Conservation (phyloP, 257 asterid species). For the Capsicum pubescens region DNA sequence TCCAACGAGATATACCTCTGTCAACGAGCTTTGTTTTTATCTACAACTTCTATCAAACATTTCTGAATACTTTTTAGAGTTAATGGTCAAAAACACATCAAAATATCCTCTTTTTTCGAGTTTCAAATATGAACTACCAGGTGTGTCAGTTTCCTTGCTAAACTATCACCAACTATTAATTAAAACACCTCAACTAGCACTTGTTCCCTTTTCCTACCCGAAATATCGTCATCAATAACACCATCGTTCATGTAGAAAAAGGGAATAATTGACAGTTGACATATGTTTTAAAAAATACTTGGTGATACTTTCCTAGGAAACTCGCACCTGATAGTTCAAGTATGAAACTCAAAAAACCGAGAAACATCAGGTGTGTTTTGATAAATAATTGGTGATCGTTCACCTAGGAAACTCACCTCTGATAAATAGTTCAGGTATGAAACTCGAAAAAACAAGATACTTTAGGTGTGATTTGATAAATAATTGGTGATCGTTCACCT, state of each 20-base stretch:
- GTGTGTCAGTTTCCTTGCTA: not conserved
- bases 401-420: too few relatives aligned
- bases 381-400: too few relatives aligned
- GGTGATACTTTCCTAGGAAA: not conserved
- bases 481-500: too few relatives aligned
- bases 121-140: not conserved
- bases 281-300: not conserved
- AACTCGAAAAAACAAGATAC: too few relatives aligned
- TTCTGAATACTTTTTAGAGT: not conserved
- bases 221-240: not conserved
- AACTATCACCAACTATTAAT: not conserved
- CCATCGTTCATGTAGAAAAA: not conserved
- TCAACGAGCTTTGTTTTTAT: not conserved
- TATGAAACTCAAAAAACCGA: not conserved
- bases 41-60: constrained; percentile 1
- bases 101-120: not conserved
- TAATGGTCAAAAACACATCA: not conserved
- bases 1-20: not conserved
- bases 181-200: not conserved
- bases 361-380: not conserved
- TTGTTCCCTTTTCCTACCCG: not conserved
- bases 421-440: too few relatives aligned
- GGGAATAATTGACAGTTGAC: not conserved
- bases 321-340: not conserved
- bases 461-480: too few relatives aligned